Conservation (phyloP, 2,329 filamentous ascomycete genomes). For the Tolypocladium amazonense region DNA sequence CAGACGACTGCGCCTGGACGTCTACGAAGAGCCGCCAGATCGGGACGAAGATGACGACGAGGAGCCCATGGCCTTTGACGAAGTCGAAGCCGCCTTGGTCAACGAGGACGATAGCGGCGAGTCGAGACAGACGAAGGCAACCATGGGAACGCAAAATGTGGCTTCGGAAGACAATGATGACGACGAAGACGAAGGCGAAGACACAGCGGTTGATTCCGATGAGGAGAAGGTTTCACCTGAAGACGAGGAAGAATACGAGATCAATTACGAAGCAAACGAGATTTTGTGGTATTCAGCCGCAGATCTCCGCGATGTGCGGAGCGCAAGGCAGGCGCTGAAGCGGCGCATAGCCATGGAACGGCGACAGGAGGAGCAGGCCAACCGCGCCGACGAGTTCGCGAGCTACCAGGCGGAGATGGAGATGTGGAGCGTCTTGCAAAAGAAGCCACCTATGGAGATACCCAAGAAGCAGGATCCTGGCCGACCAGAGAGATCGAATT, state of each 20-base stretch:
- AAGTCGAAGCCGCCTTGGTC: slow-evolving; percentile 29
- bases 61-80: slow-evolving; percentile 29
- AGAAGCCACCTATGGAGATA: slow-evolving; percentile 23
- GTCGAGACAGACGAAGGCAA: neutral
- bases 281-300: slow-evolving; percentile 29
- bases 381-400: slow-evolving; percentile 27
- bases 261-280: slow-evolving; percentile 30
- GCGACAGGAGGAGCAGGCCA: slow-evolving; percentile 32
- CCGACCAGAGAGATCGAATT: slow-evolving; percentile 13
- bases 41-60: slow-evolving; percentile 12
- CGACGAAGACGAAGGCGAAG: slow-evolving; percentile 3
- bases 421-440: slow-evolving; percentile 35
- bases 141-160: neutral
- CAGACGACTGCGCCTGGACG: slow-evolving; percentile 36
- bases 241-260: slow-evolving; percentile 17
- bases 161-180: slow-evolving; percentile 8
- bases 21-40: slow-evolving; percentile 26
- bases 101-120: slow-evolving; percentile 4
- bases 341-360: slow-evolving; percentile 29
- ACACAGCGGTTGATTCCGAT: slow-evolving; percentile 5
- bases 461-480: slow-evolving; percentile 19
- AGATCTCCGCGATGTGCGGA: slow-evolving; percentile 24
- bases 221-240: slow-evolving; percentile 7
- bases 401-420: slow-evolving; percentile 30
- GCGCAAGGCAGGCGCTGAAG: slow-evolving; percentile 24